Evolutionary conservation across 192 early-diverging fungal species (phyloP).

Genomic region (Chytriomyces hyalinus): DNA sequence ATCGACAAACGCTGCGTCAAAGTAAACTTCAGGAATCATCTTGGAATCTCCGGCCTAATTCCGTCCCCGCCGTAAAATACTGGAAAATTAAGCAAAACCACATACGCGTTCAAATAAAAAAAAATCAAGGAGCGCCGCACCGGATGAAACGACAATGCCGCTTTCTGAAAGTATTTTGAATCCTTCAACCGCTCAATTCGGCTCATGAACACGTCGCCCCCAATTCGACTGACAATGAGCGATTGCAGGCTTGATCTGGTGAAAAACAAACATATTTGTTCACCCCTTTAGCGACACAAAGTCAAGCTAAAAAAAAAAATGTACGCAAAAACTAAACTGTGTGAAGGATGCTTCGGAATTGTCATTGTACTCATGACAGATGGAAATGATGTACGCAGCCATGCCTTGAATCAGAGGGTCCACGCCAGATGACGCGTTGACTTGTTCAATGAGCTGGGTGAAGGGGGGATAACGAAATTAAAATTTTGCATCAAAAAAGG

Average conservation of each 20-base stretch:
- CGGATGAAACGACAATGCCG: constrained; percentile 60
- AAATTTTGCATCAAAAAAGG: constrained; percentile 6
- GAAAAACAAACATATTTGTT: neutral
- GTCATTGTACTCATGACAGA: constrained; percentile 89
- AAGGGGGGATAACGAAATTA: constrained; percentile 4
- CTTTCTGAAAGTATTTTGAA: constrained; percentile 78
- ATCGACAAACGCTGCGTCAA: constrained; percentile 85
- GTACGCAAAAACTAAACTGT: constrained; percentile 48
- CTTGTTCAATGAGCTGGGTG: constrained; percentile 84
- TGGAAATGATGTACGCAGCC: constrained; percentile 82
- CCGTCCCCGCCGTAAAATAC: neutral
- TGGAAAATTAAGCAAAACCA: constrained; percentile 6
- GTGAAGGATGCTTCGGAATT: constrained; percentile 77
- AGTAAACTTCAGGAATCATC: constrained; percentile 70
- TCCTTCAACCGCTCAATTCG: constrained; percentile 86
- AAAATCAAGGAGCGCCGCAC: constrained; percentile 19
- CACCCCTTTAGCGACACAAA: too few species aligned
- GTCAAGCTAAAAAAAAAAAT: constrained; percentile 3
- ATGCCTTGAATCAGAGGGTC: constrained; percentile 90
- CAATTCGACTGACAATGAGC: constrained; percentile 85
- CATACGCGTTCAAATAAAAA: constrained; percentile 18
- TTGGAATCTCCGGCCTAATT: constrained; percentile 31
- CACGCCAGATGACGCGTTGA: constrained; percentile 83
- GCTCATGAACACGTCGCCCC: constrained; percentile 82
- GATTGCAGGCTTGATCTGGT: constrained; percentile 74